These are phyloP conservation scores for Fusarium graminum DNA, from an alignment of 2,329 filamentous ascomycete genomes.

Conservation along the genomic window DNA sequence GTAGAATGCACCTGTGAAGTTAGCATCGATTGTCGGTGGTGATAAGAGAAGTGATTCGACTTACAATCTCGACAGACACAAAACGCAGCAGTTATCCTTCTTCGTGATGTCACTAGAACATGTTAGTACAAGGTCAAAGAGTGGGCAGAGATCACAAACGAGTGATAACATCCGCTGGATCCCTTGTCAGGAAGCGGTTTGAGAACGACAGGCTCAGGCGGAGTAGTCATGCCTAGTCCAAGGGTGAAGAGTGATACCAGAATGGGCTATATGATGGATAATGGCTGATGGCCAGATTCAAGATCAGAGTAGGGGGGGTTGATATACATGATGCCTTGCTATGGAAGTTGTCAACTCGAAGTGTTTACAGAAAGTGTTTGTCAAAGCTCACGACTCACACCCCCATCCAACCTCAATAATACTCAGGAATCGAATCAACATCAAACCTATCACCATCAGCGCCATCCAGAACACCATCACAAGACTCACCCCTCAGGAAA, in stretches of 20 bases:
- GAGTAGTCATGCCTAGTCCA: not conserved
- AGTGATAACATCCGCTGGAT: constrained; percentile 11
- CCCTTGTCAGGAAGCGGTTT: constrained; percentile 10
- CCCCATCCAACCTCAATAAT: too few relatives aligned
- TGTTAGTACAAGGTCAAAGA: not conserved
- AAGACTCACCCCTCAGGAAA: not conserved
- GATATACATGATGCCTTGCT: not conserved
- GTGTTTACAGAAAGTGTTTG: not conserved
- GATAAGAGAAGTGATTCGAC: not conserved
- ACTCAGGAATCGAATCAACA: not conserved
- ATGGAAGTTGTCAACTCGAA: not conserved
- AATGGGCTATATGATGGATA: constrained; percentile 27
- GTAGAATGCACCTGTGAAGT: constrained; percentile 22
- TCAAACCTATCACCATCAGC: not conserved
- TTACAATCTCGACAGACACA: constrained; percentile 37
- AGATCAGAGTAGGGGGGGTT: too few relatives aligned
- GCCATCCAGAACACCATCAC: not conserved
- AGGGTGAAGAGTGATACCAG: constrained; percentile 9
- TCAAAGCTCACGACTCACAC: not conserved
- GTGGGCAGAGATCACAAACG: constrained; percentile 2
- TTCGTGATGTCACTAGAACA: constrained; percentile 11
- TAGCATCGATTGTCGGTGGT: not conserved
- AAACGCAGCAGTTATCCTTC: constrained; percentile 27
- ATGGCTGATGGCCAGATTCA: not conserved
- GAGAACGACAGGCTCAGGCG: constrained; percentile 8